Evolutionary conservation across 306 rosid species (phyloP), one percentile per base, ranked within the genome.

Genomic region (Quercus alba): DNA sequence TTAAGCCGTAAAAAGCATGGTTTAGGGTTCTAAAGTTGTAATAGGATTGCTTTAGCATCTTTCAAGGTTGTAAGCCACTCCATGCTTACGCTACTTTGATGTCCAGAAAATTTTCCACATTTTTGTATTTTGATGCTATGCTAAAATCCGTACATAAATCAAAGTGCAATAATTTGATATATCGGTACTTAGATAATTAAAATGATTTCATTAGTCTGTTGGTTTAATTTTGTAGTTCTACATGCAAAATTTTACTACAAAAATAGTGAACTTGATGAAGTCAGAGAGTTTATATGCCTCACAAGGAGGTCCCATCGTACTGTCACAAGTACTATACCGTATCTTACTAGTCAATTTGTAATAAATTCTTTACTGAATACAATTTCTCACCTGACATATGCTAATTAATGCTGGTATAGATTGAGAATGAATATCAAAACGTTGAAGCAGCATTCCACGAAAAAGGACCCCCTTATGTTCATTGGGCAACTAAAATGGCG

Each of bases 291-390:
- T 94, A 68, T 91, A 86, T 80, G 93, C 94, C 78, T 86, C 95
- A 0, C 90, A 94, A 91, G 97, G 97, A 85, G 94, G 97, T 2
- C 94, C 97, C 28, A 91, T 91, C 75, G 89, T 90, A 76, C 49
- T 90, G 59, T 85, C 94, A 9, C 98, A 89, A 88, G 88, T 85
- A 61, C 87, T 80, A 31, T 31, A 30, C 7, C 2, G 10, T 7
- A 6, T 18, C 28, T 6, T 1, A 19, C 6, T 13, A 13, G 25
- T 26, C 25, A 38, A 18, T 55, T 11, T 13, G 11, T 41, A 54
- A 19, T 49, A 25, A 8, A 41, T 41, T 41, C 2, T 41, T 41
- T 41, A 41, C 49, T 7, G 3, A 41, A 56, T 2, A n/a, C 20
- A 20, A 31, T 31, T 18, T 18, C 20, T 56, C 62, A 19, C 62